These are phyloP conservation scores for Colletotrichum euphorbiae DNA, from an alignment of 2,329 filamentous ascomycete species.

Conservation along the genomic window DNA sequence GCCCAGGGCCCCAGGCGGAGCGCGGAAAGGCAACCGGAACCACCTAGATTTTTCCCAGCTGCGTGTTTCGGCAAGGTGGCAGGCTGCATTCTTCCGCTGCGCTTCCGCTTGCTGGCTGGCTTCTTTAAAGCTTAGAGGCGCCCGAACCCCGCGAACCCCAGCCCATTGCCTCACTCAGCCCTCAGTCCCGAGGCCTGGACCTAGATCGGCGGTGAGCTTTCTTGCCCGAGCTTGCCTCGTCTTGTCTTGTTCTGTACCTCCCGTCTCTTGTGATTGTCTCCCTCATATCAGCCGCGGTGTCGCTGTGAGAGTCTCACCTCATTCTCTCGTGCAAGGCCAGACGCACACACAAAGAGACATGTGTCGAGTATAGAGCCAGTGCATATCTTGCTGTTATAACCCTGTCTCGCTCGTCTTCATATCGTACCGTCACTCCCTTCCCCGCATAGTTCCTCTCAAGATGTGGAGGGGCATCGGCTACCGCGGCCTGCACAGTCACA, in stretches of 20 bases:
- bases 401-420: background rate
- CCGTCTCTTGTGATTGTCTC: conserved; percentile 24
- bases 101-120: background rate
- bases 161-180: conserved; percentile 35
- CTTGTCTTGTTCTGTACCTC: conserved; percentile 1
- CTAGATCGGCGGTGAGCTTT: conserved; percentile 38
- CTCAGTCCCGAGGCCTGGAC: conserved; percentile 23
- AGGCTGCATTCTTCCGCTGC: conserved; percentile 35
- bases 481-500: conserved; percentile 40
- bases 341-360: conserved; percentile 17
- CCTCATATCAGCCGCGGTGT: conserved; percentile 27
- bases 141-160: conserved; percentile 23
- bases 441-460: conserved; percentile 5
- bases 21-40: conserved; percentile 16
- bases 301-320: conserved; percentile 25
- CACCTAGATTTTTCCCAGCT: conserved; percentile 16
- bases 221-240: conserved; percentile 15
- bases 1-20: conserved; percentile 31
- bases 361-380: conserved; percentile 34
- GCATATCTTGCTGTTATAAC: conserved; percentile 24
- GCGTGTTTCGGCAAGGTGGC: conserved; percentile 31
- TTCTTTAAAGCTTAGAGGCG: conserved; percentile 34
- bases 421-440: background rate
- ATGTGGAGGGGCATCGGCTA: conserved; percentile 41
- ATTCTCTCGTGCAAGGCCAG: conserved; percentile 3